Evolutionary conservation across 2,329 filamentous ascomycete genomes (phyloP).

Genomic region (Chrysosporium queenslandicum): DNA sequence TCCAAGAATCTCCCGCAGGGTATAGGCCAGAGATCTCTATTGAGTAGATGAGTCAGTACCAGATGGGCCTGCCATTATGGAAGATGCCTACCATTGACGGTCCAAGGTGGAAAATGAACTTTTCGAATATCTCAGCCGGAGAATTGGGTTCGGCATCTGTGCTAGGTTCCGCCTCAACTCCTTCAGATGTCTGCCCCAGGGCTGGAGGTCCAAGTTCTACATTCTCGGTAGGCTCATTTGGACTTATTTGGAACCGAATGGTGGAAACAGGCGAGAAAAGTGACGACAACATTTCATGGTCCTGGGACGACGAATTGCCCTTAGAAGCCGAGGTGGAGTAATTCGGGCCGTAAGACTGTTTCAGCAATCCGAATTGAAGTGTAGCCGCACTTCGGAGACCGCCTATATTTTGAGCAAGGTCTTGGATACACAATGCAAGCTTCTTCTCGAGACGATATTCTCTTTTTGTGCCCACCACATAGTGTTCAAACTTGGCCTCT

Average conservation of each 20-base stretch:
- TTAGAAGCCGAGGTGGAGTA: slow-evolving; percentile 7
- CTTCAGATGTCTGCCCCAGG: background rate
- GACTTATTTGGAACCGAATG: background rate
- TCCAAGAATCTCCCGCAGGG: slow-evolving; percentile 75
- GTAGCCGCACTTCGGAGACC: slow-evolving; percentile 80
- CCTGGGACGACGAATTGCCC: slow-evolving; percentile 15
- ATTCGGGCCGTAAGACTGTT: slow-evolving; percentile 42
- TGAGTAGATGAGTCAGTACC: slow-evolving; percentile 12
- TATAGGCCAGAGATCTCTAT: slow-evolving; percentile 80
- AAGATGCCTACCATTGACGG: slow-evolving; percentile 59
- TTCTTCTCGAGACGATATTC: slow-evolving; percentile 69
- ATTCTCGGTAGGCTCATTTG: background rate
- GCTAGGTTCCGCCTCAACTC: slow-evolving; percentile 9
- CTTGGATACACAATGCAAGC: slow-evolving; percentile 74
- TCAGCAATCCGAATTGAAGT: slow-evolving; percentile 76
- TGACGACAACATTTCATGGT: background rate
- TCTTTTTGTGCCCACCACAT: slow-evolving; percentile 64
- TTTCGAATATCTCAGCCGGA: slow-evolving; percentile 76
- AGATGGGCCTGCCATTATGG: background rate
- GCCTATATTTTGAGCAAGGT: slow-evolving; percentile 76
- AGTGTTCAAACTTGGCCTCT: slow-evolving; percentile 86
- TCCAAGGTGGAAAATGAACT: slow-evolving; percentile 79
- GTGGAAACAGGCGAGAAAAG: slow-evolving; percentile 13
- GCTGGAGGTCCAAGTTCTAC: background rate
- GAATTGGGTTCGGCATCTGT: slow-evolving; percentile 19